phyloP scores from a whole-genome alignment of 352 stramenopile species.

The Phytophthora sp. region DNA sequence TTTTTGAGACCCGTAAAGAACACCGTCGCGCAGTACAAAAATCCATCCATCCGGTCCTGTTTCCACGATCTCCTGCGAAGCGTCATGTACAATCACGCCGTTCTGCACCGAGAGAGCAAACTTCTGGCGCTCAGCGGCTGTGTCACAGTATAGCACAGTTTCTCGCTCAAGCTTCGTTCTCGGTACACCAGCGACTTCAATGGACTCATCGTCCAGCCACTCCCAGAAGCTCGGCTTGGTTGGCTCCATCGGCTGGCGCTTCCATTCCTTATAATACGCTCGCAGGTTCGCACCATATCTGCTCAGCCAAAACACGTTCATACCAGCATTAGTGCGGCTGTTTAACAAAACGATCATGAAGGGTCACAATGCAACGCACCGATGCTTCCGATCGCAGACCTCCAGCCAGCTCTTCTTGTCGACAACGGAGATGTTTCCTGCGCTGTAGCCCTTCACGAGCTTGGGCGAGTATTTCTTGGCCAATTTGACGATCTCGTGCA shows the following conservation, averaged over 20 bases:
- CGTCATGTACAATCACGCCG: conserved; percentile 69
- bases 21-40: conserved; percentile 95
- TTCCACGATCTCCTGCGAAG: conserved; percentile 77
- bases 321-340: background rate
- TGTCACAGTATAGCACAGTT: conserved; percentile 95
- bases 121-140: conserved; percentile 86
- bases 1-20: conserved; percentile 95
- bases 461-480: conserved; percentile 91
- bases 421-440: conserved; percentile 91
- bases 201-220: conserved; percentile 86
- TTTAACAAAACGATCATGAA: background rate
- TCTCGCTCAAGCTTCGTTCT: conserved; percentile 94
- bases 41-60: conserved; percentile 96
- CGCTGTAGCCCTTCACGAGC: conserved; percentile 88
- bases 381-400: conserved; percentile 88
- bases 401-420: conserved; percentile 92
- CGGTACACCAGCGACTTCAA: conserved; percentile 89
- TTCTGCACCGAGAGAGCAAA: conserved; percentile 87
- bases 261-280: conserved; percentile 98
- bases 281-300: conserved; percentile 97
- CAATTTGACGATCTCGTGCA: conserved; percentile 90
- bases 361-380: conserved; percentile 42
- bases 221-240: conserved; percentile 88
- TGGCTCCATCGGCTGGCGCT: conserved; percentile 72
- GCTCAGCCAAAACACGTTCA: conserved; percentile 1